These are phyloP conservation scores for Amanita pseudoporphyria DNA, from an alignment of 768 basidiomycete species.

Conservation along the genomic window DNA sequence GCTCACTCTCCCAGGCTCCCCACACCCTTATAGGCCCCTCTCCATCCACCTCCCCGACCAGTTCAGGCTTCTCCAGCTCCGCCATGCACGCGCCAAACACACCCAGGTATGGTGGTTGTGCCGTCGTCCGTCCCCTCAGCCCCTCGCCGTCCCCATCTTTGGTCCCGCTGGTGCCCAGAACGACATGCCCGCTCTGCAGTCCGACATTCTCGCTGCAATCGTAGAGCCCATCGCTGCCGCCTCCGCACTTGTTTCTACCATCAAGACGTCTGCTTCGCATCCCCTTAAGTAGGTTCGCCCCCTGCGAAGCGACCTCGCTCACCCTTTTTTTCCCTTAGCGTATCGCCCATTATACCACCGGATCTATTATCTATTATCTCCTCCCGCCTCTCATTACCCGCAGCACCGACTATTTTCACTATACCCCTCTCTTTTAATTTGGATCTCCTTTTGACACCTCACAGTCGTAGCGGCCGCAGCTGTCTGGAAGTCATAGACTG, in stretches of 20 bases:
- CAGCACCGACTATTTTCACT: constrained; percentile 35
- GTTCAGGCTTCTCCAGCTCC: constrained; percentile 39
- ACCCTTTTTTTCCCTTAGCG: constrained; percentile 28
- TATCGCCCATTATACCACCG: constrained; percentile 54
- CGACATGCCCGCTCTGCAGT: constrained; percentile 14
- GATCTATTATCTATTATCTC: constrained; percentile 47
- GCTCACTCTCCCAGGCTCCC: constrained; percentile 34
- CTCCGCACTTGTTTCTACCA: constrained; percentile 3
- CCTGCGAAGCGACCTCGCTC: constrained; percentile 16
- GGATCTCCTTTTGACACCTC: constrained; percentile 25
- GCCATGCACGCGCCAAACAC: constrained; percentile 33
- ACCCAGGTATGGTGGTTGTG: constrained; percentile 43
- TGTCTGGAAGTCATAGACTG: constrained; percentile 12
- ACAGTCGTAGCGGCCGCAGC: constrained; percentile 13
- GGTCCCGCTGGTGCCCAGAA: background rate
- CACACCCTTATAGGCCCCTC: constrained; percentile 50
- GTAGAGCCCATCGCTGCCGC: constrained; percentile 26
- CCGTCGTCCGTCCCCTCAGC: constrained; percentile 9
- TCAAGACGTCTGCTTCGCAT: constrained; percentile 73
- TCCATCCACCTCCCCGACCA: constrained; percentile 54
- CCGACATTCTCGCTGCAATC: constrained; percentile 47
- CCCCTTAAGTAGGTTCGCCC: constrained; percentile 65
- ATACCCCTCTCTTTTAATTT: constrained; percentile 34
- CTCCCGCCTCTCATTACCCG: constrained; percentile 29
- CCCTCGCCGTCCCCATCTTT: background rate